Evolutionary conservation across 2,329 filamentous ascomycete genomes (phyloP).

Genomic region (Phoma herbarum): DNA sequence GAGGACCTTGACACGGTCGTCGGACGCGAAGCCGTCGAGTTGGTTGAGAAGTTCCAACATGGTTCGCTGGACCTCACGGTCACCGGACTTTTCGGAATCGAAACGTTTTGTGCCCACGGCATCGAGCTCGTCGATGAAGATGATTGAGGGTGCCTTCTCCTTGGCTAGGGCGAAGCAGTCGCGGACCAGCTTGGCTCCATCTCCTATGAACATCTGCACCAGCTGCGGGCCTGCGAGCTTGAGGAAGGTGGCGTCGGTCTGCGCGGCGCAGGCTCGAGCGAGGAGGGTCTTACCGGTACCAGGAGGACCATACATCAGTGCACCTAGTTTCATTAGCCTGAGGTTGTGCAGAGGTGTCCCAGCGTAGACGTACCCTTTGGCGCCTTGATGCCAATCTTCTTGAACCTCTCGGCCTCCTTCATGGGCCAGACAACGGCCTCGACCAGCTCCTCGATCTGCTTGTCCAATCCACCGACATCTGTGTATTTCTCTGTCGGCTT

Average conservation of each 20-base stretch:
- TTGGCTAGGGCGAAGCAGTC: slow-evolving; percentile 98
- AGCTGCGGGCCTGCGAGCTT: slow-evolving; percentile 97
- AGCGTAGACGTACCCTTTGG: slow-evolving; percentile 78
- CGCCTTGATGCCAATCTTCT: slow-evolving; percentile 99
- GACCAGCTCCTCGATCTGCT: slow-evolving; percentile 98
- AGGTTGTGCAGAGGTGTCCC: neutral
- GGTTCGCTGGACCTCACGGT: slow-evolving; percentile 96
- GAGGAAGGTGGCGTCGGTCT: slow-evolving; percentile 98
- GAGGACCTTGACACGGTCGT: slow-evolving; percentile 95
- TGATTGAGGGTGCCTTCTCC: slow-evolving; percentile 98
- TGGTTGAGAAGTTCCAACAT: slow-evolving; percentile 99
- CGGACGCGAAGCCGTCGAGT: slow-evolving; percentile 95
- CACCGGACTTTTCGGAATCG: slow-evolving; percentile 97
- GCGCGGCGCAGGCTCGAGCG: slow-evolving; percentile 93
- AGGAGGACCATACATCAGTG: slow-evolving; percentile 95
- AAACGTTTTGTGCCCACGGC: slow-evolving; percentile 99
- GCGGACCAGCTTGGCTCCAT: slow-evolving; percentile 95
- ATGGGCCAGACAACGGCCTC: slow-evolving; percentile 99
- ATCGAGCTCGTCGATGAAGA: slow-evolving; percentile 99
- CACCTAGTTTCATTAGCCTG: slow-evolving; percentile 62
- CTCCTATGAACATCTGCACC: slow-evolving; percentile 99
- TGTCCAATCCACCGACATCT: slow-evolving; percentile 95
- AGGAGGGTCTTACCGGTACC: slow-evolving; percentile 92
- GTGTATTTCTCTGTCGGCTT: slow-evolving; percentile 99
- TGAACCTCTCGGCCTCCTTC: slow-evolving; percentile 99